phyloP scores from a whole-genome alignment of 805 yeast genomes.

The Tetrapisispora pingtungensis region DNA sequence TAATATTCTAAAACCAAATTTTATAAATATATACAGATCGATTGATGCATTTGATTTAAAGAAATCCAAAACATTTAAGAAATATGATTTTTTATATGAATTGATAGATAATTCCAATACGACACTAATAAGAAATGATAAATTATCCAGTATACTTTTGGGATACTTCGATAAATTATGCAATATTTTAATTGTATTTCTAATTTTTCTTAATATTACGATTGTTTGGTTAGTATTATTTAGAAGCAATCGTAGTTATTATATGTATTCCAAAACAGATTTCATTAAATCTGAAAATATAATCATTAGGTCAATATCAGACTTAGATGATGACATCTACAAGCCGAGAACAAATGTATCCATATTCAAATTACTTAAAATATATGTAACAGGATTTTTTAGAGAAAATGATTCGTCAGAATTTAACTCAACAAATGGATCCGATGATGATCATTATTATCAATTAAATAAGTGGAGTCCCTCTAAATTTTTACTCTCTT shows the following conservation, averaged over 20 bases:
- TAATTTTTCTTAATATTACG: conserved; percentile 10
- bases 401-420: conserved; percentile 6
- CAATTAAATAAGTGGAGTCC: conserved; percentile 61
- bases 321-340: conserved; percentile 15
- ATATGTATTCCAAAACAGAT: conserved; percentile 13
- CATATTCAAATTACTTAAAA: conserved; percentile 16
- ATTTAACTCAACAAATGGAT: neutral
- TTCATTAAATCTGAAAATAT: conserved; percentile 4
- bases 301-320: neutral
- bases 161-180: conserved; percentile 10
- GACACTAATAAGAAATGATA: neutral
- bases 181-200: conserved; percentile 2
- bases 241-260: conserved; percentile 15
- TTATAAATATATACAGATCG: conserved; percentile 10
- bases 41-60: conserved; percentile 24
- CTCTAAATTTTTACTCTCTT: conserved; percentile 41
- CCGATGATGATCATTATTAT: conserved; percentile 35
- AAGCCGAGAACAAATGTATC: conserved; percentile 16
- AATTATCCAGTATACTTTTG: conserved; percentile 10
- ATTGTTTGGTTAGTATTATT: conserved; percentile 15
- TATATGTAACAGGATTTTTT: conserved; percentile 7
- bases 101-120: neutral
- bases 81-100: conserved; percentile 4
- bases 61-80: conserved; percentile 16
- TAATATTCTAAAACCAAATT: conserved; percentile 21